A percentile compares a stretch with the other conserved stretches of the same genome.
These are phyloP conservation scores for Leishmania tarentolae DNA, from an alignment of 208 protist species.

Conservation along the genomic window DNA sequence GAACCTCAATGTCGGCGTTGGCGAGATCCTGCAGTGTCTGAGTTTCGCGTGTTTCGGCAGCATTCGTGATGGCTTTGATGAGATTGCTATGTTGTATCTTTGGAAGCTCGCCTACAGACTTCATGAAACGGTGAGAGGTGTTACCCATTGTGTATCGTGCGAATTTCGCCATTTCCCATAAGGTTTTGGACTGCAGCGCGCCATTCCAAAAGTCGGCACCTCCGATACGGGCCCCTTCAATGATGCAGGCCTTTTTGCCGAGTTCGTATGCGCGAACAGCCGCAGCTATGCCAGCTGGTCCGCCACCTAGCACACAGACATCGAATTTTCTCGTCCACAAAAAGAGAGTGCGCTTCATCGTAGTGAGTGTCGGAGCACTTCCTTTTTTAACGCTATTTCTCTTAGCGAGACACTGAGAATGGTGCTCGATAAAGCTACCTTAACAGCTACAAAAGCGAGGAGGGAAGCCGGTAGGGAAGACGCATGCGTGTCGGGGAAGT, in stretches of 20 bases:
- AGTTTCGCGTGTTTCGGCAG: slow-evolving; percentile 67
- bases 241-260: slow-evolving; percentile 76
- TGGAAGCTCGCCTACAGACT: slow-evolving; percentile 48
- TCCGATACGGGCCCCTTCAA: slow-evolving; percentile 78
- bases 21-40: slow-evolving; percentile 73
- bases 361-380: neutral
- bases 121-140: slow-evolving; percentile 61
- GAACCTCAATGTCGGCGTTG: slow-evolving; percentile 48
- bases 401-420: neutral
- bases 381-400: neutral
- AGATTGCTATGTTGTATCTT: slow-evolving; percentile 63
- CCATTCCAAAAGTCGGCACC: slow-evolving; percentile 92
- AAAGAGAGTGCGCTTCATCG: slow-evolving; percentile 18
- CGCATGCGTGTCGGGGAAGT: neutral
- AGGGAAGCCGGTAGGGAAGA: neutral
- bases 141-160: slow-evolving; percentile 52
- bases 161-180: slow-evolving; percentile 93
- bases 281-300: slow-evolving; percentile 81
- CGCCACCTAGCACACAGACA: slow-evolving; percentile 89
- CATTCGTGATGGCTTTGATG: slow-evolving; percentile 50
- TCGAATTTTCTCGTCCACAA: slow-evolving; percentile 61
- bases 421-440: neutral
- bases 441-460: neutral
- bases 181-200: slow-evolving; percentile 87
- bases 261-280: slow-evolving; percentile 81